Evolutionary conservation across 129 eudicot species (phyloP).

Genomic region (Arctium lappa): DNA sequence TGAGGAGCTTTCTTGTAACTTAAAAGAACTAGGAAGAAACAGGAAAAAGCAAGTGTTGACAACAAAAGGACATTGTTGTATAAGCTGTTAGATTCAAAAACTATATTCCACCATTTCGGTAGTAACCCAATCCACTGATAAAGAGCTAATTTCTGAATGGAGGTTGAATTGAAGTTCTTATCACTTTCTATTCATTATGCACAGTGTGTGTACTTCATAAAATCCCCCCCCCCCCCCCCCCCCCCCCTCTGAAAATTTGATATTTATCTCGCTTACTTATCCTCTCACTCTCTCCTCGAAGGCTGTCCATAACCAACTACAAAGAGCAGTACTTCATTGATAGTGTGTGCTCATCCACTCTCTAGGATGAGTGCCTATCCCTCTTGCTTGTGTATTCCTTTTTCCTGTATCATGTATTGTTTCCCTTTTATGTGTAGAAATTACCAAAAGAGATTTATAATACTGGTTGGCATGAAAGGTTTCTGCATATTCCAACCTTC

Average conservation of each 20-base stretch:
- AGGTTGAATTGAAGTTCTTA: neutral
- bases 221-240: neutral
- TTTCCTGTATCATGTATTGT: neutral
- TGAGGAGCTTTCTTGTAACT: neutral
- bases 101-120: neutral
- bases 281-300: neutral
- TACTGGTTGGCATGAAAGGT: conserved; percentile 41
- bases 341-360: neutral
- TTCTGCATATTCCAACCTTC: conserved; percentile 55
- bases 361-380: too few species aligned
- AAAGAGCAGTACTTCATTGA: neutral
- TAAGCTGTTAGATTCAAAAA: neutral
- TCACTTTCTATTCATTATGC: neutral
- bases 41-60: neutral
- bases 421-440: conserved; percentile 1
- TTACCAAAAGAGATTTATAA: conserved; percentile 1
- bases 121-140: conserved; percentile 10
- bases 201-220: neutral
- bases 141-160: neutral
- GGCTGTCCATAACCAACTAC: neutral
- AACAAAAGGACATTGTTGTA: neutral
- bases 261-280: neutral
- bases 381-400: neutral
- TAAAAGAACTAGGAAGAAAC: neutral
- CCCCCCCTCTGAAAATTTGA: neutral